These are phyloP conservation scores for Phoma herbarum DNA, from an alignment of 2,329 filamentous ascomycete genomes.

Conservation along the genomic window DNA sequence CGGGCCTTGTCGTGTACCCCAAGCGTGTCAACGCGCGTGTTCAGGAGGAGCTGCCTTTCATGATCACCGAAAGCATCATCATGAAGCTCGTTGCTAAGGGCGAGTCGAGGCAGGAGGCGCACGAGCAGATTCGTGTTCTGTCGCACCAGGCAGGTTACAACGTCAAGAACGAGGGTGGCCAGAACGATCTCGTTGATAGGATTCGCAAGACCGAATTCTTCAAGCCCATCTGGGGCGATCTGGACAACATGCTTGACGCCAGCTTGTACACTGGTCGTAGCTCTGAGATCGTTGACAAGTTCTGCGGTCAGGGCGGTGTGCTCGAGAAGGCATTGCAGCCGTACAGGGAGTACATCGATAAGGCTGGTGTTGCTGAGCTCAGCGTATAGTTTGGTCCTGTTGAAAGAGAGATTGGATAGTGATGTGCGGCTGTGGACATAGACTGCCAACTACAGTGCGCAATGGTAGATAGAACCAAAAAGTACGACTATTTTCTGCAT, in stretches of 20 bases:
- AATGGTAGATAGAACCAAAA: constrained; percentile 2
- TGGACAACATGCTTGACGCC: constrained; percentile 73
- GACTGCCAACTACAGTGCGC: constrained; percentile 4
- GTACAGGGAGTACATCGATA: constrained; percentile 59
- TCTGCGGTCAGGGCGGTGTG: constrained; percentile 32
- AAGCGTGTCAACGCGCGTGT: constrained; percentile 70
- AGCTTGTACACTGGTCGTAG: constrained; percentile 67
- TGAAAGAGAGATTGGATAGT: neutral
- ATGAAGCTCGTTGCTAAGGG: constrained; percentile 77
- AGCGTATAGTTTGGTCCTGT: constrained; percentile 31
- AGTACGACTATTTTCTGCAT: neutral
- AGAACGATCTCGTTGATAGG: constrained; percentile 83
- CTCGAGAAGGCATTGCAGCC: constrained; percentile 55
- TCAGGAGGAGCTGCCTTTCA: constrained; percentile 84
- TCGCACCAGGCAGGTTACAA: constrained; percentile 76
- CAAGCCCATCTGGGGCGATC: constrained; percentile 70
- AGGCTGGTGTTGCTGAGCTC: constrained; percentile 45
- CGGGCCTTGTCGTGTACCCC: constrained; percentile 78
- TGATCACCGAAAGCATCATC: constrained; percentile 69
- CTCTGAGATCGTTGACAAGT: constrained; percentile 41
- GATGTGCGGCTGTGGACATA: constrained; percentile 1
- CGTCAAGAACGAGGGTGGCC: constrained; percentile 75
- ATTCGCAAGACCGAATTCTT: constrained; percentile 80
- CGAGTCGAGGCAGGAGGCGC: constrained; percentile 78
- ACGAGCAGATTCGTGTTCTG: constrained; percentile 85